Evolutionary conservation across 768 basidiomycete genomes (phyloP).

Genomic region (Lactarius tabidus): DNA sequence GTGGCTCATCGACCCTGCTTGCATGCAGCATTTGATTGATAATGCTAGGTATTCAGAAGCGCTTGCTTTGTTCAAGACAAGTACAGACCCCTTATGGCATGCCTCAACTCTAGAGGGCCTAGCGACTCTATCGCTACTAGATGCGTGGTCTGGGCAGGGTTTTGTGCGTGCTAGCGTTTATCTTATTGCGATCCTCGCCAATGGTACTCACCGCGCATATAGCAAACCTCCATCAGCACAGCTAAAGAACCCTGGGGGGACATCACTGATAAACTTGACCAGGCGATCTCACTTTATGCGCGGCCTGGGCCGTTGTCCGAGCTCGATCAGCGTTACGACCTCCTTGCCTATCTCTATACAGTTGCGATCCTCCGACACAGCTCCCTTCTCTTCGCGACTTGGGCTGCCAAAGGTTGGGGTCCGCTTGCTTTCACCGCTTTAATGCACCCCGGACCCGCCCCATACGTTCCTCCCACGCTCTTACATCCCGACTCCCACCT

Average conservation of each 20-base stretch:
- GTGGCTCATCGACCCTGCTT: constrained; percentile 7
- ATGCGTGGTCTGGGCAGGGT: constrained; percentile 81
- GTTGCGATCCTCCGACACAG: constrained; percentile 68
- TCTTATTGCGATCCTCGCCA: constrained; percentile 2
- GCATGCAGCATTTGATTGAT: constrained; percentile 26
- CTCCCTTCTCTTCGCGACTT: constrained; percentile 69
- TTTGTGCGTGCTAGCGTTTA: constrained; percentile 46
- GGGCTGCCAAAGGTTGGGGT: constrained; percentile 89
- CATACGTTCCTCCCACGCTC: constrained; percentile 56
- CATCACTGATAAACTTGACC: constrained; percentile 65
- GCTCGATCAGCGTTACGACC: constrained; percentile 51
- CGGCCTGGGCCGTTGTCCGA: constrained; percentile 47
- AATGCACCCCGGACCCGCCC: constrained; percentile 59
- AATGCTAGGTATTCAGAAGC: constrained; percentile 79
- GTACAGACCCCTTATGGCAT: constrained; percentile 83
- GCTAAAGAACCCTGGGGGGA: constrained; percentile 73
- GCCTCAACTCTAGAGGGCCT: constrained; percentile 84
- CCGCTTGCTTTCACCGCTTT: constrained; percentile 70
- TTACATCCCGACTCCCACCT: constrained; percentile 41
- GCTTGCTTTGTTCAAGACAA: constrained; percentile 64
- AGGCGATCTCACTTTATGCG: constrained; percentile 54
- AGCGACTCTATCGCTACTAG: constrained; percentile 72
- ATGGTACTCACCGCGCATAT: background rate
- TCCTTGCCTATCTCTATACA: constrained; percentile 64
- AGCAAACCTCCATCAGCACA: constrained; percentile 20